Evolutionary conservation across 176 grass and related monocot genomes (phyloP).

Genomic region (Eleusine indica): DNA sequence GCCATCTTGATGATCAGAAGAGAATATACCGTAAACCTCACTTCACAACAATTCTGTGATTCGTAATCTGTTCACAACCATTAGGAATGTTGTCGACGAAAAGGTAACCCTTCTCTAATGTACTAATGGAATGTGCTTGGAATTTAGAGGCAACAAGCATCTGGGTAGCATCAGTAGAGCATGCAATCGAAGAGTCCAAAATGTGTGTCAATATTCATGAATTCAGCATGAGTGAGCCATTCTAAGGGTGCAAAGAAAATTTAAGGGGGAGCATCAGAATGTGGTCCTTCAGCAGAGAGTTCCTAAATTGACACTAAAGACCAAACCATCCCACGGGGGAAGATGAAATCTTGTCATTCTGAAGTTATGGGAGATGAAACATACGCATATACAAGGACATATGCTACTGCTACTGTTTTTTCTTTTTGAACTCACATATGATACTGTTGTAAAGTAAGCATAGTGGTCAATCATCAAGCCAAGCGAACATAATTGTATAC

Average conservation of each 20-base stretch:
- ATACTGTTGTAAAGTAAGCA: background rate
- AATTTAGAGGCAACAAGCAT: background rate
- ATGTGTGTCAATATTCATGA: background rate
- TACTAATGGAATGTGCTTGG: background rate
- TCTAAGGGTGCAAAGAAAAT: background rate
- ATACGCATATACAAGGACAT: background rate
- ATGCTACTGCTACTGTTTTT: background rate
- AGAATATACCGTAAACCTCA: background rate
- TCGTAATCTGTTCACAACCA: constrained; percentile 22
- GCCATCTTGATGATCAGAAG: constrained; percentile 50
- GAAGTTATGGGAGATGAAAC: background rate
- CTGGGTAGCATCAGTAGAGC: constrained; percentile 9
- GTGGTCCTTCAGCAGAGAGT: background rate
- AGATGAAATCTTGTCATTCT: background rate
- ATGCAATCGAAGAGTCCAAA: background rate
- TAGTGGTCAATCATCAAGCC: background rate
- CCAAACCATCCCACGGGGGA: background rate
- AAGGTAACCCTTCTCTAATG: constrained; percentile 26
- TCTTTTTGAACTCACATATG: background rate
- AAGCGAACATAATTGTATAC: background rate
- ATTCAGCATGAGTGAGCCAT: background rate
- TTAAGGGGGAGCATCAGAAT: background rate
- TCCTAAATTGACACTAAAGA: background rate
- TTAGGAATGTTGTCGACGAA: constrained; percentile 46
- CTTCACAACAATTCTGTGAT: constrained; percentile 47